A percentile compares a stretch with the other conserved stretches of the same genome.
Conservation (phyloP, 2,329 filamentous ascomycete species). For the Aureobasidium subglaciale region DNA sequence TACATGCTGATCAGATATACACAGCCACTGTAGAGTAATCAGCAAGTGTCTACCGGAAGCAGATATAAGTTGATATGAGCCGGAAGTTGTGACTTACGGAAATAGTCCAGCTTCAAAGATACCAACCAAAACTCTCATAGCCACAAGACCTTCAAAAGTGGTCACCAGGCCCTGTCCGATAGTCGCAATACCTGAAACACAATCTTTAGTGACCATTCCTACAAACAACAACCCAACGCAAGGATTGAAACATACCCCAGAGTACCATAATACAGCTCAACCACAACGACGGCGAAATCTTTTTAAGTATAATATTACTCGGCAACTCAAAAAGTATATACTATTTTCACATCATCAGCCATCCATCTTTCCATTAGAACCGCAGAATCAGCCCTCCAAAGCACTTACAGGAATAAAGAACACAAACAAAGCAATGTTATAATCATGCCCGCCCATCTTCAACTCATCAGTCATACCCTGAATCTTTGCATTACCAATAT, state of each 20-base stretch:
- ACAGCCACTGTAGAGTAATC: constrained; percentile 19
- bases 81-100: constrained; percentile 31
- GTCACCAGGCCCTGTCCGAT: constrained; percentile 30
- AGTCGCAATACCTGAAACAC: constrained; percentile 26
- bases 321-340: constrained; percentile 27
- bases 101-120: constrained; percentile 33
- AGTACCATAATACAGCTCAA: constrained; percentile 32
- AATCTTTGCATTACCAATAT: constrained; percentile 36
- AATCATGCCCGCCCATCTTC: constrained; percentile 30
- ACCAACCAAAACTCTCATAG: constrained; percentile 29
- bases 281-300: constrained; percentile 28
- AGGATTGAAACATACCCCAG: constrained; percentile 22
- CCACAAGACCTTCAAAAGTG: constrained; percentile 27
- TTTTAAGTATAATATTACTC: constrained; percentile 30
- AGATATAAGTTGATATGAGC: no score
- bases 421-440: constrained; percentile 33
- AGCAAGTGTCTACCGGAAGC: no score
- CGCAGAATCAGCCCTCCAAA: neutral
- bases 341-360: neutral
- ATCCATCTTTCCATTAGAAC: neutral
- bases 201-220: neutral
- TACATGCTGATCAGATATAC: constrained; percentile 32
- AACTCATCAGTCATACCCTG: constrained; percentile 33
- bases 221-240: no score
- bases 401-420: constrained; percentile 26